Conservation (phyloP, 257 asterid species). For the Solanum bulbocastanum region DNA sequence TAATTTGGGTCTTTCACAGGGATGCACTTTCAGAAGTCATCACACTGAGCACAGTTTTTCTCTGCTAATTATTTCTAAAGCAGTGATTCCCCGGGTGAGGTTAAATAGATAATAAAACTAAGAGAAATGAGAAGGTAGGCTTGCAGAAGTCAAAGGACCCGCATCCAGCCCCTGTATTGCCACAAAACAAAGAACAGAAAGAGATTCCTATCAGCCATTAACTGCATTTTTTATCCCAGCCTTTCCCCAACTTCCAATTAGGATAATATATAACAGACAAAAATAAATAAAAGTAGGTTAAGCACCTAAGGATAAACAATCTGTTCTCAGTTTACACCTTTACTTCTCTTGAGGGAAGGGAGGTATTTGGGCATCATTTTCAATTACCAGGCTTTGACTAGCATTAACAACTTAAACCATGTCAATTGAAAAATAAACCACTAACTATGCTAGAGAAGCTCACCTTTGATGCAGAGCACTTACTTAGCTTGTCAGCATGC, state of each 20-base stretch:
- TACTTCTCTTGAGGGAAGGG: not conserved
- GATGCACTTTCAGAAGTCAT: not conserved
- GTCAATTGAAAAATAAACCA: not conserved
- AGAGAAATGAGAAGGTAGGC: not conserved
- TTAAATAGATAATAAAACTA: not conserved
- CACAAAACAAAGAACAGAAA: not conserved
- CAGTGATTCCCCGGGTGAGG: not conserved
- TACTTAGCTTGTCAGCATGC: constrained; percentile 79
- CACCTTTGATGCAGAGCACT: constrained; percentile 72
- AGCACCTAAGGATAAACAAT: not conserved
- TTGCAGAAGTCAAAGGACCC: not conserved
- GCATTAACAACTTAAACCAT: not conserved
- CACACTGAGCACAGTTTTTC: not conserved
- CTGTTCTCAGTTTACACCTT: not conserved
- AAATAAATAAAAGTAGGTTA: not conserved
- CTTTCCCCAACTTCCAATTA: not conserved
- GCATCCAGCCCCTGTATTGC: not conserved
- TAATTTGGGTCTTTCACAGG: not conserved
- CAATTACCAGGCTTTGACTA: not conserved
- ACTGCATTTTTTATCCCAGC: not conserved
- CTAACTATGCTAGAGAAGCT: not conserved
- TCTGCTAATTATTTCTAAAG: not conserved
- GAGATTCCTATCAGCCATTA: not conserved
- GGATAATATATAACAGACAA: not conserved
- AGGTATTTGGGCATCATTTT: not conserved